A percentile compares a stretch with the other conserved stretches of the same genome.
Evolutionary conservation across 2,329 filamentous ascomycete species (phyloP).

Genomic region (Colletotrichum endophyticum): DNA sequence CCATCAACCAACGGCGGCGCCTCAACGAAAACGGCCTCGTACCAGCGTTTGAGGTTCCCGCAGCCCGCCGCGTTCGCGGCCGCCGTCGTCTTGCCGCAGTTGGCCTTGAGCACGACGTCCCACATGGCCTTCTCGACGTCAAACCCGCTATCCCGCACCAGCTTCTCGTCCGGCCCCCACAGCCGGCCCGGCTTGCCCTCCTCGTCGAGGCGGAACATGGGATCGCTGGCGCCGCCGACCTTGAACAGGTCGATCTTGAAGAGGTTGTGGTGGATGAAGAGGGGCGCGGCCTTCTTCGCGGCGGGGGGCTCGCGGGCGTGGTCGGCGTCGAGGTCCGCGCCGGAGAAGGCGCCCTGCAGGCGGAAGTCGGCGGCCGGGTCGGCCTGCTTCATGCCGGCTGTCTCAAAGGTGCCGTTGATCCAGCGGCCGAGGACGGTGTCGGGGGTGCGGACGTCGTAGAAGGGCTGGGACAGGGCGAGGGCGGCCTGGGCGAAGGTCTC

Average conservation of each 20-base stretch:
- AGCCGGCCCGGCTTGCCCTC: conserved; percentile 27
- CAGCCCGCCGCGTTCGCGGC: conserved; percentile 24
- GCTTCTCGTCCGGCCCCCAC: conserved; percentile 30
- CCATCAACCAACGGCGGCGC: neutral
- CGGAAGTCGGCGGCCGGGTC: conserved; percentile 33
- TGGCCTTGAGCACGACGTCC: conserved; percentile 31
- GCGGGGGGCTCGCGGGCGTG: conserved; percentile 15
- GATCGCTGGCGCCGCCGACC: conserved; percentile 23
- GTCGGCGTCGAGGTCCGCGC: neutral
- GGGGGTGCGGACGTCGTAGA: conserved; percentile 41
- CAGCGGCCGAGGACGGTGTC: conserved; percentile 35
- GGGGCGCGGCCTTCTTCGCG: conserved; percentile 22
- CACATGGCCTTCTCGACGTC: conserved; percentile 39
- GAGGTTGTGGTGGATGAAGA: conserved; percentile 43
- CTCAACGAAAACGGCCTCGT: conserved; percentile 5
- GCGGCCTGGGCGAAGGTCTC: conserved; percentile 53
- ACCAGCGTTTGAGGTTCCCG: conserved; percentile 32
- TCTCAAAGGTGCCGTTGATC: conserved; percentile 29
- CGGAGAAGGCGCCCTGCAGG: conserved; percentile 15
- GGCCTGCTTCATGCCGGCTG: conserved; percentile 32
- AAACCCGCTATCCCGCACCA: conserved; percentile 29
- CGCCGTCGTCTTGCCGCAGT: conserved; percentile 25
- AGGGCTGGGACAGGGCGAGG: conserved; percentile 40
- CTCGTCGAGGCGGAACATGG: conserved; percentile 24
- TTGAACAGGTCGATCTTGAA: conserved; percentile 37